phyloP scores from a whole-genome alignment of 164 flowering plant genomes.

The Annona squamosa region DNA sequence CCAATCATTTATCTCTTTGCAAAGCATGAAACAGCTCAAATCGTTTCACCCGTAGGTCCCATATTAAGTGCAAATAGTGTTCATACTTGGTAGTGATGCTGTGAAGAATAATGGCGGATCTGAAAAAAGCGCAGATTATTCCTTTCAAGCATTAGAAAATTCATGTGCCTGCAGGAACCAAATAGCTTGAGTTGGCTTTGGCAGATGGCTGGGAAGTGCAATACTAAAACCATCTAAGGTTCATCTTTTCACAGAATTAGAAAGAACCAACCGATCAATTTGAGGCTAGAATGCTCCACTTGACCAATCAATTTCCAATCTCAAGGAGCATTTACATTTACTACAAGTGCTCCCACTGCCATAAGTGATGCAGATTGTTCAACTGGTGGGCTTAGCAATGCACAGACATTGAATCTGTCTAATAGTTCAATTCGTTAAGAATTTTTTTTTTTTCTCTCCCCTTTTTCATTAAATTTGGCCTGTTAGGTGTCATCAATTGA shows the following conservation, averaged over 20 bases:
- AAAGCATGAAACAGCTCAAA: neutral
- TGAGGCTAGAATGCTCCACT: neutral
- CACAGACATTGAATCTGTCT: neutral
- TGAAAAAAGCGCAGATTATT: constrained; percentile 36
- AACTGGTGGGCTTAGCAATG: neutral
- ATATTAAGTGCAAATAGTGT: constrained; percentile 5
- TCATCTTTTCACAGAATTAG: neutral
- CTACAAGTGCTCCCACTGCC: neutral
- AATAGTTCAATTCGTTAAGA: no score
- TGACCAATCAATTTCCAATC: neutral
- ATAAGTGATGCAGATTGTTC: neutral
- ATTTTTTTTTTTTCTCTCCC: no score
- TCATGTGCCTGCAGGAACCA: constrained; percentile 99
- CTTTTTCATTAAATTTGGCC: no score
- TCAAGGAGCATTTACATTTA: neutral
- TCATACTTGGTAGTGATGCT: constrained; percentile 45
- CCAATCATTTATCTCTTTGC: neutral
- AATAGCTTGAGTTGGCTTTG: constrained; percentile 41
- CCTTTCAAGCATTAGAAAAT: constrained; percentile 39
- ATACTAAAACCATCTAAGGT: neutral
- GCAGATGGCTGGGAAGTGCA: neutral
- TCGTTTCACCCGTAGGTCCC: neutral
- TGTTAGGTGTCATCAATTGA: no score
- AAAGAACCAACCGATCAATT: neutral
- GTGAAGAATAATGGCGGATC: constrained; percentile 27